Conservation (phyloP, 2,329 filamentous ascomycete genomes). For the Dactylellina haptotyla region DNA sequence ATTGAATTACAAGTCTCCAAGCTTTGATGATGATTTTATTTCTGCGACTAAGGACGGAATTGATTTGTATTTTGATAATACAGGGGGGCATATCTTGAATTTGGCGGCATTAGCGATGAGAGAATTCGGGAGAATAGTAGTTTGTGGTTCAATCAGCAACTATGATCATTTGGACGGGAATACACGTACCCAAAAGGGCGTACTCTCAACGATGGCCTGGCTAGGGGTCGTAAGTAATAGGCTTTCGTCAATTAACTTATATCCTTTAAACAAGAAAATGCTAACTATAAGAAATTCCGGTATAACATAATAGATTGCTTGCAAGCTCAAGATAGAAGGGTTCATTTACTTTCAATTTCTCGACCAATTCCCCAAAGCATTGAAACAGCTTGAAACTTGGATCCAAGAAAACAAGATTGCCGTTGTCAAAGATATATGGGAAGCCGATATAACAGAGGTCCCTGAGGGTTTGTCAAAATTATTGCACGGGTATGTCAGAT, state of each 20-base stretch:
- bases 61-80: constrained; percentile 67
- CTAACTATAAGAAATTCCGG: constrained; percentile 42
- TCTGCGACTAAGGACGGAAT: constrained; percentile 66
- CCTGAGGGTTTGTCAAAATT: no score
- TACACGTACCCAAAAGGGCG: neutral
- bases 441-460: no score
- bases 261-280: constrained; percentile 60
- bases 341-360: constrained; percentile 63
- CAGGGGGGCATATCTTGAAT: constrained; percentile 65
- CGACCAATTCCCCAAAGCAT: no score
- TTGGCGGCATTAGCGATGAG: constrained; percentile 64
- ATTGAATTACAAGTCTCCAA: constrained; percentile 67
- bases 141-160: constrained; percentile 63
- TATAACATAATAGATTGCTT: neutral
- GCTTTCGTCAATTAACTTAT: neutral
- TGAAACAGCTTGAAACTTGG: no score
- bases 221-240: constrained; percentile 26
- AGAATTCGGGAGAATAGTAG: constrained; percentile 62
- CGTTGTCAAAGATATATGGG: no score
- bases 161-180: constrained; percentile 61
- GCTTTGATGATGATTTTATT: constrained; percentile 65
- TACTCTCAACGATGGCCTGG: constrained; percentile 32
- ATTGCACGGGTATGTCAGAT: no score
- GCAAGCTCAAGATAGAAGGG: constrained; percentile 62
- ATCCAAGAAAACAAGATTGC: no score